Conservation (phyloP, 2,329 filamentous ascomycete species). For the Colletotrichum incanum region DNA sequence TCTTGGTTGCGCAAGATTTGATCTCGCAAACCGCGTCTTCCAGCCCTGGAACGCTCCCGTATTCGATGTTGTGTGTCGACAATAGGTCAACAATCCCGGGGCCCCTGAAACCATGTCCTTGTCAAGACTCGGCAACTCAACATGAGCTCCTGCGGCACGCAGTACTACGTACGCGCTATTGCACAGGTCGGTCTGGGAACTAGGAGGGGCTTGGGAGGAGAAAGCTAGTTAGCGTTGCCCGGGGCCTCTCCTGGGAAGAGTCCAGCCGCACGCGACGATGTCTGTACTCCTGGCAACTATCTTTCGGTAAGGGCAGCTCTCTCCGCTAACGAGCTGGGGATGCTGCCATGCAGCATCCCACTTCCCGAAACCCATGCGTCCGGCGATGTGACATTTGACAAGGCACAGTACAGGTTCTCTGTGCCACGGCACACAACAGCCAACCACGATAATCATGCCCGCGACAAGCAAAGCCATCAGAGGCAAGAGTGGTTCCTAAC, state of each 20-base stretch:
- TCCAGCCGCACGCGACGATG: constrained; percentile 10
- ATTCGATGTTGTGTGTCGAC: constrained; percentile 29
- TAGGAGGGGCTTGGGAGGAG: neutral
- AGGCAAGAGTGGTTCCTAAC: constrained; percentile 16
- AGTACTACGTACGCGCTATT: constrained; percentile 13
- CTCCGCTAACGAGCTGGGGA: constrained; percentile 10
- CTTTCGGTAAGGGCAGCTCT: neutral
- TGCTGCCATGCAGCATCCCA: constrained; percentile 35
- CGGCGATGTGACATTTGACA: constrained; percentile 4
- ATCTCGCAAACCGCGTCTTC: constrained; percentile 41
- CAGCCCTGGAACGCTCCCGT: constrained; percentile 38
- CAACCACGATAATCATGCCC: constrained; percentile 25
- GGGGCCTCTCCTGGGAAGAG: neutral
- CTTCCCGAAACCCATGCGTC: constrained; percentile 30
- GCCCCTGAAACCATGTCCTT: constrained; percentile 27
- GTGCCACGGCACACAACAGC: constrained; percentile 18
- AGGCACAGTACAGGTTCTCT: neutral
- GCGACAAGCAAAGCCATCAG: constrained; percentile 10
- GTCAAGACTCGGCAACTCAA: constrained; percentile 4
- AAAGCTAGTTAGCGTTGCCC: neutral
- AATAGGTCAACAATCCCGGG: constrained; percentile 13
- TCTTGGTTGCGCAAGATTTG: constrained; percentile 40
- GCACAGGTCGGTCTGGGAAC: neutral
- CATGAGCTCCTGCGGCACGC: constrained; percentile 22
- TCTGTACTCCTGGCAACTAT: neutral